Conservation (phyloP, 257 asterid species). For the Plantago major region DNA sequence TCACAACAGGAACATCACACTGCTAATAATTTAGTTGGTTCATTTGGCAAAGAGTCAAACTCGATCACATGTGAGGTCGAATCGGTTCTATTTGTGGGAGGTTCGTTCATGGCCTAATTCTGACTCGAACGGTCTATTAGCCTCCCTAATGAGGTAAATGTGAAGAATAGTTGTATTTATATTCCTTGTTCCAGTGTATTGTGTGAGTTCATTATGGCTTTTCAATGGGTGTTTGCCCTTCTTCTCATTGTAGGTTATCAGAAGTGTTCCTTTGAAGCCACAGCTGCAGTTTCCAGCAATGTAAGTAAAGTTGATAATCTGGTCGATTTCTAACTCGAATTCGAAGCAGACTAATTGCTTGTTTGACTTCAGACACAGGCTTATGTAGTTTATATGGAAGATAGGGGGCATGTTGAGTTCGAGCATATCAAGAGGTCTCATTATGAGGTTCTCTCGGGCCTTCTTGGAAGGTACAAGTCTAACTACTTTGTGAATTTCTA, state of each 20-base stretch:
- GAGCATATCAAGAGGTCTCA: constrained; percentile 25
- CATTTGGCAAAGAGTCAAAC: background rate
- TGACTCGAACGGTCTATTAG: background rate
- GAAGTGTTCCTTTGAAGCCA: constrained; percentile 13
- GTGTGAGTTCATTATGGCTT: constrained; percentile 20
- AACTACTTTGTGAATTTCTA: background rate
- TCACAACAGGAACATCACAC: background rate
- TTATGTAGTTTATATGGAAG: constrained; percentile 36
- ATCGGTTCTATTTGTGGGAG: background rate
- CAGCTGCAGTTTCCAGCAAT: constrained; percentile 24
- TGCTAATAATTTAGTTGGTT: background rate
- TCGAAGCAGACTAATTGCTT: background rate
- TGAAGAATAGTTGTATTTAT: constrained; percentile 15
- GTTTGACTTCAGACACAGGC: constrained; percentile 17
- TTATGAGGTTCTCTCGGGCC: constrained; percentile 28
- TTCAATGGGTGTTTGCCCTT: constrained; percentile 18
- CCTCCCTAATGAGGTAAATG: background rate
- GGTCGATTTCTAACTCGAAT: background rate
- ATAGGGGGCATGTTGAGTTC: constrained; percentile 20
- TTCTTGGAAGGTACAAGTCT: constrained; percentile 31
- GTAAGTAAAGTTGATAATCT: constrained; percentile 12
- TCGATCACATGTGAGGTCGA: background rate
- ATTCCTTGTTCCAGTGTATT: constrained; percentile 4
- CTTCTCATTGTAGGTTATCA: constrained; percentile 18
- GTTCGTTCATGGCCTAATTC: background rate